Evolutionary conservation across 495 filamentous ascomycete species (phyloP), one percentile per base, ranked within the genome.

Genomic region (Penicillium robsamsonii): DNA sequence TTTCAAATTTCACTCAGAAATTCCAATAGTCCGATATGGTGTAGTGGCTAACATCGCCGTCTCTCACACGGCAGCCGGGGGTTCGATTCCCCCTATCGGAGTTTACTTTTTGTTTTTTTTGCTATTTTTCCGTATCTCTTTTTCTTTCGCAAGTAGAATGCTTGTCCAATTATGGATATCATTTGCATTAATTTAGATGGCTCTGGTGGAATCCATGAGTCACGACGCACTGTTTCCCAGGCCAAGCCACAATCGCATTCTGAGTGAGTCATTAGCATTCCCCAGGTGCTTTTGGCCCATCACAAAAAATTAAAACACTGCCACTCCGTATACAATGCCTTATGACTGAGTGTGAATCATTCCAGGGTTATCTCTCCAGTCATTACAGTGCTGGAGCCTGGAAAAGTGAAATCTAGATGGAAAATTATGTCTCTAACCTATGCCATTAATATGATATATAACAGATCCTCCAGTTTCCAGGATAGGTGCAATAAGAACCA

Each of bases 31-130:
- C 65, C 67, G 69, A 66, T 72, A 65, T 70, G 63, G 69, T 68
- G 67, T 72, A 70, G 55, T 68, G 67, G 69, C 55, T 66, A 70
- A 68, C 69, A 70, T 67, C 63, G 66, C 59, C 56, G 65, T 67
- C 62, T 72, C 61, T 69, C 67, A 72, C 68, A 68, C 66, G 57
- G 61, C 70, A 72, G 65, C 67, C 55, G 47, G 69, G 65, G 59
- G 53, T 56, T 61, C 59, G 59, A 61, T 61, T 61, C 59, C 54
- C 59, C 59, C 55, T 61, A 57, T 61, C 59, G 59, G 59, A 61
- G 59, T 55, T 38, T 40, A 11, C 41, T 50, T 55, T 55, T 46
- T 54, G 0, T 46, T n/a, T 8, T 18, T 46, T 53, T 15, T 11
- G 5, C n/a, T n/a, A 46, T 13, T 53, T 22, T 25, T 25, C 24